Conservation (phyloP, 352 stramenopile genomes). For the Phytophthora rubi region DNA sequence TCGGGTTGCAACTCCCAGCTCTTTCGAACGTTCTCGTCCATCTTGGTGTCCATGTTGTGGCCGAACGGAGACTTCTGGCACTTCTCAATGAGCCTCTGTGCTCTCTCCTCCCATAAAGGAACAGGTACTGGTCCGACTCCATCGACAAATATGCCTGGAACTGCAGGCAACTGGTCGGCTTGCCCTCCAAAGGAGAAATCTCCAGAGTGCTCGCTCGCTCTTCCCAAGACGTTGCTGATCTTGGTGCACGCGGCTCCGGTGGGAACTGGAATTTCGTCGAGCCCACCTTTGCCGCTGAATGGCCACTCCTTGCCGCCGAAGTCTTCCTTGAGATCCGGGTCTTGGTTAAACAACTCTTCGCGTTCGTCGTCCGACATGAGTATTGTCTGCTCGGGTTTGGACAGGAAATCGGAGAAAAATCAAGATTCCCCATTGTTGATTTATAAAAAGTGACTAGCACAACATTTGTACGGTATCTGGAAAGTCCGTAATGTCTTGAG, state of each 20-base stretch:
- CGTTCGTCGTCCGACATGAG: neutral
- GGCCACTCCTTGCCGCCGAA: slow-evolving; percentile 13
- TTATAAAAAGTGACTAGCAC: neutral
- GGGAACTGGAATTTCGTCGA: neutral
- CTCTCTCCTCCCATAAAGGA: neutral
- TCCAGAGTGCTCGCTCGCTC: slow-evolving; percentile 9
- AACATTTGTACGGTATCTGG: too few species aligned
- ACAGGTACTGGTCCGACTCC: neutral
- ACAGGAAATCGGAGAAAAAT: neutral
- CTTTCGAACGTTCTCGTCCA: slow-evolving; percentile 26
- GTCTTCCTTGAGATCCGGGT: slow-evolving; percentile 8
- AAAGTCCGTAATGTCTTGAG: too few species aligned
- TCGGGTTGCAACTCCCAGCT: slow-evolving; percentile 14
- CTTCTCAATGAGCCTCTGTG: neutral
- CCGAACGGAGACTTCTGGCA: slow-evolving; percentile 1
- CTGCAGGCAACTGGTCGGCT: slow-evolving; percentile 1
- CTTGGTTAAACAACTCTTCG: slow-evolving; percentile 25
- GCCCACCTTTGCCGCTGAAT: slow-evolving; percentile 9
- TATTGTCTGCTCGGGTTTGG: neutral
- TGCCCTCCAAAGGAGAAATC: slow-evolving; percentile 13
- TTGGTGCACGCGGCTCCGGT: neutral
- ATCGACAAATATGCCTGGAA: slow-evolving; percentile 2
- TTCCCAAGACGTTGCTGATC: slow-evolving; percentile 4
- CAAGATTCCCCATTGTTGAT: neutral
- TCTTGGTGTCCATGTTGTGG: slow-evolving; percentile 6